phyloP scores from a whole-genome alignment of 495 filamentous ascomycete genomes.

The Sordaria brevicollis region DNA sequence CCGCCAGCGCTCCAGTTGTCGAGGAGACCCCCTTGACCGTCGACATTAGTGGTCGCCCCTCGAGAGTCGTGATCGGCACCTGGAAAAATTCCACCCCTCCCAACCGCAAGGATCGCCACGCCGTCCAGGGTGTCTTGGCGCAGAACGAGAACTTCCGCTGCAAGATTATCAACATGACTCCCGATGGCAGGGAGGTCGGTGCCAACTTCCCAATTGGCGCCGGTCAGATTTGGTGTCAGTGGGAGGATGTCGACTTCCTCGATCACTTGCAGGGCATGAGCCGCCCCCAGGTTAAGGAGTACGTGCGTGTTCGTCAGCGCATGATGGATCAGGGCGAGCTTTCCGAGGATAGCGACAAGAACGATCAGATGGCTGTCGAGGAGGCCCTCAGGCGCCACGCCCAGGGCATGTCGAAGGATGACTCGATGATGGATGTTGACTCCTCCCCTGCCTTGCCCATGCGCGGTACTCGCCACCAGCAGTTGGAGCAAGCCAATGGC shows the following conservation, averaged over 20 bases:
- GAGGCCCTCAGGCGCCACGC: conserved; percentile 34
- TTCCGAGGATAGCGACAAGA: conserved; percentile 30
- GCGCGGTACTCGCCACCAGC: conserved; percentile 3
- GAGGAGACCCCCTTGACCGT: conserved; percentile 8
- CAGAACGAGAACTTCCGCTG: conserved; percentile 44
- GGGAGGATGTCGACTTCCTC: conserved; percentile 42
- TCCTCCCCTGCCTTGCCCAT: conserved; percentile 10
- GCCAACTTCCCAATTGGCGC: conserved; percentile 43
- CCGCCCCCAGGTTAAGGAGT: conserved; percentile 44
- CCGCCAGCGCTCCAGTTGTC: not conserved
- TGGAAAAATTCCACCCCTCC: conserved; percentile 35
- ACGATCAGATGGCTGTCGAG: conserved; percentile 37
- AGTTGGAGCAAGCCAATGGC: not conserved
- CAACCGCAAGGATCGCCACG: conserved; percentile 34
- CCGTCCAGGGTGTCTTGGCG: conserved; percentile 41
- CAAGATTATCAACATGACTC: conserved; percentile 39
- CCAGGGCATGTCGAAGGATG: conserved; percentile 13
- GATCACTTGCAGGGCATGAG: conserved; percentile 31
- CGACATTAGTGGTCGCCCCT: conserved; percentile 28
- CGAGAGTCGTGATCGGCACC: conserved; percentile 37
- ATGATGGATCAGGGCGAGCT: conserved; percentile 38
- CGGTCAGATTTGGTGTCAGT: conserved; percentile 43
- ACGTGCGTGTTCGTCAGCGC: conserved; percentile 38
- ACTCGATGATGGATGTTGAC: not conserved
- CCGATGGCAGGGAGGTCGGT: conserved; percentile 34